Conservation (phyloP, 208 protist genomes). For the Crithidia acanthocephali region DNA sequence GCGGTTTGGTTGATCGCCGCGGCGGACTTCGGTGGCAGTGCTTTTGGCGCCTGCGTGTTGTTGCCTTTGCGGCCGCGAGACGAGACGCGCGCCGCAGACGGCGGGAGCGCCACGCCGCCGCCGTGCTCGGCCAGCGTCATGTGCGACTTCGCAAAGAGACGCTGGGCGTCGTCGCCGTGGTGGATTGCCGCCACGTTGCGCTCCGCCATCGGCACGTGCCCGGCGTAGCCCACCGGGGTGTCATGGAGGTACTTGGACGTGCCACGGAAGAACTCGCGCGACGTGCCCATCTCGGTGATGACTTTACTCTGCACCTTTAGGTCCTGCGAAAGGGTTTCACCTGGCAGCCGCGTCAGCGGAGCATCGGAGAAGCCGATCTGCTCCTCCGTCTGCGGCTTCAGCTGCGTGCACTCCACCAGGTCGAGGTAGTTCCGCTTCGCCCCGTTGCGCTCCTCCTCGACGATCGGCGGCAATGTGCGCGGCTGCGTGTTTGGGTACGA, state of each 20-base stretch:
- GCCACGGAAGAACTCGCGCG: conserved; percentile 69
- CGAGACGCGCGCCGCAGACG: conserved; percentile 45
- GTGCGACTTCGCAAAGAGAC: conserved; percentile 83
- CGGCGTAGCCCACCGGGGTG: conserved; percentile 57
- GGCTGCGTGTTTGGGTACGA: conserved; percentile 37
- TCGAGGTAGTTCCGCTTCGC: conserved; percentile 74
- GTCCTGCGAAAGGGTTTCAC: conserved; percentile 44
- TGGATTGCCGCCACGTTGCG: conserved; percentile 52
- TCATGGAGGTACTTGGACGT: conserved; percentile 64
- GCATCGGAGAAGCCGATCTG: conserved; percentile 53
- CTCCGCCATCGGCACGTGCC: conserved; percentile 57
- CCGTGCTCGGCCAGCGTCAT: conserved; percentile 91
- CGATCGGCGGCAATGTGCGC: conserved; percentile 17
- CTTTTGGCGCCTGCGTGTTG: conserved; percentile 43
- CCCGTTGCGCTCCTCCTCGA: conserved; percentile 49
- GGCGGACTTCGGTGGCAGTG: conserved; percentile 59
- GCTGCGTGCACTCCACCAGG: conserved; percentile 78
- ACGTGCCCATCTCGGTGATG: conserved; percentile 75
- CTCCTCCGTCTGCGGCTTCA: conserved; percentile 65
- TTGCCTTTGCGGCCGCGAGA: conserved; percentile 50
- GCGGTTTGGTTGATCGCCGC: conserved; percentile 56
- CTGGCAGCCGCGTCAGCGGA: conserved; percentile 55
- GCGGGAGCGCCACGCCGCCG: conserved; percentile 65
- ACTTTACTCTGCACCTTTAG: conserved; percentile 65
- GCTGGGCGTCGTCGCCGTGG: conserved; percentile 61